phyloP scores from a whole-genome alignment of 805 yeast species.

The Cyberlindnera maritima region DNA sequence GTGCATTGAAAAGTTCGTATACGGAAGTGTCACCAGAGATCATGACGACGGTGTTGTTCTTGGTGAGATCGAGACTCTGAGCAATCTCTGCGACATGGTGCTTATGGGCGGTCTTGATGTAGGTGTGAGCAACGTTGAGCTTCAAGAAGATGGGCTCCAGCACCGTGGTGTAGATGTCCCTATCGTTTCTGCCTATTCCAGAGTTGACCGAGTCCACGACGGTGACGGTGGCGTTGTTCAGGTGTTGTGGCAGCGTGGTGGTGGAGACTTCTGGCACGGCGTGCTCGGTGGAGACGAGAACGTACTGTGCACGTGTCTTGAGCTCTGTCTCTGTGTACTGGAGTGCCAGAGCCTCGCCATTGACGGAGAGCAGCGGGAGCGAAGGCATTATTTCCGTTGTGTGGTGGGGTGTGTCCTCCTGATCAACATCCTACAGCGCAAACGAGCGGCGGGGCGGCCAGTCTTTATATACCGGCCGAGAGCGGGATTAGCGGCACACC shows the following conservation, averaged over 20 bases:
- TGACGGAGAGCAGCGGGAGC: neutral
- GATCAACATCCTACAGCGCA: neutral
- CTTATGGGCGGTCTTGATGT: slow-evolving; percentile 41
- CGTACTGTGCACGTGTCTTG: slow-evolving; percentile 4
- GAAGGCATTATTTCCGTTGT: neutral
- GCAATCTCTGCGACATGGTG: slow-evolving; percentile 43
- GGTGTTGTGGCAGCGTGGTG: slow-evolving; percentile 10
- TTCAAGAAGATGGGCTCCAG: slow-evolving; percentile 45
- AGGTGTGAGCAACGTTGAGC: slow-evolving; percentile 36
- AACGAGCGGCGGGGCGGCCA: neutral
- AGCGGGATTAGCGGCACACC: neutral
- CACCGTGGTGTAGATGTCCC: slow-evolving; percentile 40
- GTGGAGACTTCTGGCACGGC: neutral
- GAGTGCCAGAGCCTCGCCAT: slow-evolving; percentile 1
- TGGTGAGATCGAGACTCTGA: slow-evolving; percentile 20
- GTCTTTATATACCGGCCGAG: neutral
- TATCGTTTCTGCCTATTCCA: slow-evolving; percentile 34
- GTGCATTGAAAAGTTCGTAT: slow-evolving; percentile 64
- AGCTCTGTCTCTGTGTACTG: slow-evolving; percentile 1
- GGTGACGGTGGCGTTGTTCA: slow-evolving; percentile 14
- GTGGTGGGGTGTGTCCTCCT: neutral
- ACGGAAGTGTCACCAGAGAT: slow-evolving; percentile 88
- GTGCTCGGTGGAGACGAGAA: neutral
- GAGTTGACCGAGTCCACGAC: slow-evolving; percentile 37
- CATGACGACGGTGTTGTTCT: slow-evolving; percentile 46